Evolutionary conservation across 106 monocot genomes (phyloP), one percentile per base, ranked within the genome.

Genomic region (Posidonia australis): DNA sequence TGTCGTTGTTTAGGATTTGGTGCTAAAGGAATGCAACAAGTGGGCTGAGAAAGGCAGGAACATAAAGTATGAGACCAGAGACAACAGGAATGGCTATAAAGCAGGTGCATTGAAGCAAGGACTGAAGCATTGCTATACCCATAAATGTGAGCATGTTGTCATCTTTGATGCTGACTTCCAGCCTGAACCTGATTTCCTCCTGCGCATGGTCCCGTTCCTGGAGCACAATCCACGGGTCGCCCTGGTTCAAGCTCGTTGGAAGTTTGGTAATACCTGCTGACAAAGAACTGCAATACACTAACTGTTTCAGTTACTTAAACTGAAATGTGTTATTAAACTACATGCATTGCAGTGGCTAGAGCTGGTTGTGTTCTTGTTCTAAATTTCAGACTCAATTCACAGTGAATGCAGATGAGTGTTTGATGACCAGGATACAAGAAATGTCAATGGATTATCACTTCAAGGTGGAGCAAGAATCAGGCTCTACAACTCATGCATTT

Each of bases 111-210:
- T 90, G 30, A 82, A 78, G 53, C 77, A 90, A 68, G 89, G 81
- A 13, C 70, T 90, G 85, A 73, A 85, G 64, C 64, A 78, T 52
- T n/a, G 29, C 30, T 90, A 82, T 63, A 85, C 78, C 0, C 52
- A 76, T 20, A 63, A 60, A 17, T 90, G 89, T 41, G 83, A 92
- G 3, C 83, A 78, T 62, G 78, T 90, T 14, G 81, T 83, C 45
- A 83, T 90, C n/a, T 90, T 90, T 46, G 89, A 89, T 68, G 89
- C 89, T 29, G 89, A 90, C 70, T 85, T 85, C 69, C 80, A 83
- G 41, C 89, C 89, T 0, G 80, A 64, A 45, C 32, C 83, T 28
- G 86, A 90, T 66, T 90, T 86, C 29, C 83, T 90, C 48, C 14
- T 80, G 1, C 71, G 83, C 49, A 76, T 68, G 2, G 46, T 86